Evolutionary conservation across 495 filamentous ascomycete species (phyloP).

Genomic region (Podospora didyma): DNA sequence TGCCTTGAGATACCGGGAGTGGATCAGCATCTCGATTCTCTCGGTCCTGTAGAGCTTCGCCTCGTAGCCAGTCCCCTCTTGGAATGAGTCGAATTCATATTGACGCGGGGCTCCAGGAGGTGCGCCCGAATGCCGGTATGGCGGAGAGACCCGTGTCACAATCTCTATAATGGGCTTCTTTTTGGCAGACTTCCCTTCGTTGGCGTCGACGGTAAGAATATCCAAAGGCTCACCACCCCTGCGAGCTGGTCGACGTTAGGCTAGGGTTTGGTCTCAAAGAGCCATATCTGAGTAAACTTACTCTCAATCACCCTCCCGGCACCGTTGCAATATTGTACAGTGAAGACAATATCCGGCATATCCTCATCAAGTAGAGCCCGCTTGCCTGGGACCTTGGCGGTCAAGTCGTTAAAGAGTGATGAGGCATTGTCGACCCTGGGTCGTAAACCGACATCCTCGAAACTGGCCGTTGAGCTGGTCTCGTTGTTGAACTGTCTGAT

Average conservation of each 20-base stretch:
- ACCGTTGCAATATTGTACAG: conserved; percentile 20
- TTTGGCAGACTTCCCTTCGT: conserved; percentile 6
- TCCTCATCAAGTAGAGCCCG: conserved; percentile 17
- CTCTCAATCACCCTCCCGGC: conserved; percentile 22
- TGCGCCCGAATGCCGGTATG: not conserved
- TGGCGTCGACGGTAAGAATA: not conserved
- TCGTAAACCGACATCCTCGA: not conserved
- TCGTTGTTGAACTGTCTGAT: not conserved
- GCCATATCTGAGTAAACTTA: conserved; percentile 2
- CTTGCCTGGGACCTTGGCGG: not conserved
- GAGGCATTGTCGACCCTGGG: not conserved
- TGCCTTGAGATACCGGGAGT: conserved; percentile 34
- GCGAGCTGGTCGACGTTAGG: conserved; percentile 16
- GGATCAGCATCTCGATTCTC: conserved; percentile 33
- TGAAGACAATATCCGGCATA: conserved; percentile 30
- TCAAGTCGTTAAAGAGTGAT: conserved; percentile 1
- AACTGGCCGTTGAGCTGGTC: conserved; percentile 4
- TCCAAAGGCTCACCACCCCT: conserved; percentile 29
- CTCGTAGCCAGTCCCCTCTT: not conserved
- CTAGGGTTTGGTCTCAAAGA: not conserved
- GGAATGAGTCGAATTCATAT: not conserved
- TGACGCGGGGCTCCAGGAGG: not conserved
- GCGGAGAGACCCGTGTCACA: conserved; percentile 21
- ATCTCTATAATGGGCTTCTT: conserved; percentile 36
- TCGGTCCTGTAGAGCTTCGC: conserved; percentile 10